Evolutionary conservation across 176 grass and related monocot genomes (phyloP), one percentile per base, ranked within the genome.

Genomic region (Oryza coarctata): DNA sequence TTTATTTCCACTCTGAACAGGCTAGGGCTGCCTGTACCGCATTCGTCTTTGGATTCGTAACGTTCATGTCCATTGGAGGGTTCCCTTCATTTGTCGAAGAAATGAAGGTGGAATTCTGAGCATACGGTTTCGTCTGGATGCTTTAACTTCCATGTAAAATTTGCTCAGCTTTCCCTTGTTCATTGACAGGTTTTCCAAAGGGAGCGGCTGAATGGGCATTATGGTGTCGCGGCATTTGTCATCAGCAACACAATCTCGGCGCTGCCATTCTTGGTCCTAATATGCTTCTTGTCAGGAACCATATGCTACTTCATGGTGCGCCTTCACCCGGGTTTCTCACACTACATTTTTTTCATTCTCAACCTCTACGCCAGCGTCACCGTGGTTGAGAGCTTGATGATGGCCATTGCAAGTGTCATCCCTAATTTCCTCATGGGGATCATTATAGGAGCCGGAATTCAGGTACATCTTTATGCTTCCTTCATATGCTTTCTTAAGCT

Each of bases 361-460:
- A 86, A 87, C 82, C 91, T 99, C 25, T 96, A 99, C 9, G 89
- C 89, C 63, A 96, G 97, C 31, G 93, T 99, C 60, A 99, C 93
- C 0, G 97, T 99, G 20, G 97, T 99, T 8, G 97, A 99, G 87
- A 99, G 97, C 61, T 83, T 99, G 45, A 99, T 99, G 97, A 99
- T 99, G 97, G 91, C 89, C 72, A 99, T 99, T 80, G 97, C 97
- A 30, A 99, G 93, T 84, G 97, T 99, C 55, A 92, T 99, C 63
- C 97, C 97, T 70, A 99, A 99, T 82, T 99, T 99, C 58, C 97
- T 99, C 70, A 96, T 99, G 97, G 97, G 97, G 15, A 99, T 99
- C 61, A 96, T 99, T 72, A 95, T 99, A 70, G 97, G 97, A 47
- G 97, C 97, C 23, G 97, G 97, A 62, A 96, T 99, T 92, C 97